phyloP scores from a whole-genome alignment of 2,329 filamentous ascomycete genomes.

The Cladophialophora chaetospira region DNA sequence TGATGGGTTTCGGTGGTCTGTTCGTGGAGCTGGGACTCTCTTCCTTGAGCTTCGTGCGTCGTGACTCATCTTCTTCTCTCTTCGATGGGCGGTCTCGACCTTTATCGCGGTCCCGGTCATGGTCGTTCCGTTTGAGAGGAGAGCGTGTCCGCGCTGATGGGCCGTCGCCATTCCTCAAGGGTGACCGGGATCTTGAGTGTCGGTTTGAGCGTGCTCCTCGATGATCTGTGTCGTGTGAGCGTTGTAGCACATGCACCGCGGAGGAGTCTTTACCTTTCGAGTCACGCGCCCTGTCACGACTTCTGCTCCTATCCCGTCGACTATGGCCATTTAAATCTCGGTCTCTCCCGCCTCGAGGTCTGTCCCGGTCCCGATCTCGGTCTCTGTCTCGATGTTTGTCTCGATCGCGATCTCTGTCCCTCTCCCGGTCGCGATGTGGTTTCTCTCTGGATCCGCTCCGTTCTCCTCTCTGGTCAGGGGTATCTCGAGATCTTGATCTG shows the following conservation, averaged over 20 bases:
- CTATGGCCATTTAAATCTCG: conserved; percentile 43
- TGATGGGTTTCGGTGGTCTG: conserved; percentile 30
- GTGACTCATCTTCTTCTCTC: conserved; percentile 37
- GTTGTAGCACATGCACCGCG: background rate
- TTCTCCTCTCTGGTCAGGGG: conserved; percentile 43
- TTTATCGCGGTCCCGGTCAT: conserved; percentile 20
- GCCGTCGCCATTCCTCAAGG: conserved; percentile 40
- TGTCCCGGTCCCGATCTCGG: background rate
- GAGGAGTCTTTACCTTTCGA: conserved; percentile 42
- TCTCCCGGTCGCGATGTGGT: conserved; percentile 26
- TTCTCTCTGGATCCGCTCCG: conserved; percentile 49
- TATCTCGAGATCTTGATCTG: conserved; percentile 29
- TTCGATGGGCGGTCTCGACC: conserved; percentile 33
- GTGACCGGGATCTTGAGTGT: conserved; percentile 36
- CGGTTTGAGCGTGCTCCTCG: conserved; percentile 36
- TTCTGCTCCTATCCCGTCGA: conserved; percentile 40
- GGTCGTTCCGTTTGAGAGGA: conserved; percentile 37
- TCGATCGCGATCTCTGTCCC: conserved; percentile 36
- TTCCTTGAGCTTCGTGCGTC: conserved; percentile 33
- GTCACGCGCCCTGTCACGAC: conserved; percentile 38
- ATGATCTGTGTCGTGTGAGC: conserved; percentile 11
- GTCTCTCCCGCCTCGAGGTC: conserved; percentile 38
- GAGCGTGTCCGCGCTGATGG: conserved; percentile 41
- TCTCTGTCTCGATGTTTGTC: conserved; percentile 14
- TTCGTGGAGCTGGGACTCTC: conserved; percentile 18